These are phyloP conservation scores for Tricholoma terreum DNA, from an alignment of 768 basidiomycete species.

Conservation along the genomic window DNA sequence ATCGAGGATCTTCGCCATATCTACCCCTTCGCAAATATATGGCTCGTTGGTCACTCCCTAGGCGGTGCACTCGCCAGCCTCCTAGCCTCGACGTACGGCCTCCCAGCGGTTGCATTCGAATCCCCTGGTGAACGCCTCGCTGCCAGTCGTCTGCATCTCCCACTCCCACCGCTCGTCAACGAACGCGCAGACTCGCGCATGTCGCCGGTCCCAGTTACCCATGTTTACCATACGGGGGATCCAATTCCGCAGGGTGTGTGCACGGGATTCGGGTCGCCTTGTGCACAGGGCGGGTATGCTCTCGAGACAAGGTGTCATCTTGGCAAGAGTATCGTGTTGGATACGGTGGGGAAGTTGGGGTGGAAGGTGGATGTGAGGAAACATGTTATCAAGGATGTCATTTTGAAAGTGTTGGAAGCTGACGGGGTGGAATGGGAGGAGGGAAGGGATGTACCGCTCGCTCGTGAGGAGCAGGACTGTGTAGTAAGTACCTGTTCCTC, in stretches of 20 bases:
- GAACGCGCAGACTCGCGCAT: neutral
- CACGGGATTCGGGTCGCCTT: constrained; percentile 70
- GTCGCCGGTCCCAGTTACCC: constrained; percentile 52
- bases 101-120: constrained; percentile 89
- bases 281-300: constrained; percentile 84
- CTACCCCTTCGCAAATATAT: constrained; percentile 83
- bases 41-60: constrained; percentile 87
- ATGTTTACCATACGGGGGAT: constrained; percentile 90
- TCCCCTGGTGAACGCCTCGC: constrained; percentile 75
- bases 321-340: constrained; percentile 84
- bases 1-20: constrained; percentile 82
- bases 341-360: constrained; percentile 76
- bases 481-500: constrained; percentile 36
- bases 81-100: constrained; percentile 88
- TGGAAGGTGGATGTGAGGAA: constrained; percentile 82
- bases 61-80: constrained; percentile 90
- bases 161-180: constrained; percentile 52
- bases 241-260: constrained; percentile 88
- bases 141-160: constrained; percentile 81
- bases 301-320: constrained; percentile 86
- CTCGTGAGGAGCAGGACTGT: constrained; percentile 64
- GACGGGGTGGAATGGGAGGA: constrained; percentile 52
- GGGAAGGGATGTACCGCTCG: constrained; percentile 50
- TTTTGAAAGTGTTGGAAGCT: constrained; percentile 55
- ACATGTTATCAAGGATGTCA: constrained; percentile 69